Base-by-base conservation (phyloP, 345 rosid species). In the Acer saccharum region DNA sequence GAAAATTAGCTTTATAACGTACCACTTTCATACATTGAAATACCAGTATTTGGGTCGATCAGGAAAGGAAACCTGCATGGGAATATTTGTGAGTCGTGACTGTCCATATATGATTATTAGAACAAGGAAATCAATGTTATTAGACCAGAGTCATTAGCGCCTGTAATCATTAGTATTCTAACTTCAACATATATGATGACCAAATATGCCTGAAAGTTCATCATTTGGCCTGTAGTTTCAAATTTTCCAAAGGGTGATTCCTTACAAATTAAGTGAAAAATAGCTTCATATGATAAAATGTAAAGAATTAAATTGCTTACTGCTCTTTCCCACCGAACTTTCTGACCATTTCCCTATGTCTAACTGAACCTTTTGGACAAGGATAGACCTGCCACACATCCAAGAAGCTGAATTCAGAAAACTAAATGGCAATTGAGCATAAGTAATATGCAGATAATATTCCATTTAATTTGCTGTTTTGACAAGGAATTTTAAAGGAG, bases 11-110 rank as follows among this genome's bases (percentile, higher is more conserved):
- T 61, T 68, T 73, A 73, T 3, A 43, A 76, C 96, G 29, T 83
- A 93, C 98, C 91, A 76, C 98, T 93, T 87, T 91, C 96, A 82
- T 93, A 91, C 87, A 90, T 87, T 78, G 79, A 83, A 79, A 86
- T 81, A 57, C 90, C 89, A 80, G 89, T 83, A 77, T 88, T 93
- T 39, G 87, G 96, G 76, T 93, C 98, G 50, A 93, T 65, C 41
- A 93, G 88, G 84, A 90, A 93, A 2, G 96, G 94, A 80, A 93
- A 93, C 92, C 98, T 93, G 89, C 83, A 79, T 23, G 72, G 64
- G 14, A 60, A 71, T 29, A 29, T 29, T 7, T 29, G 60, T 57
- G 4, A 29, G 32, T 29, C 32, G 18, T 50, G 46, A 65, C 20
- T 10, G 65, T 5, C 1, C 67, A 46, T 12, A 39, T 50, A 50